These are phyloP conservation scores for Drosera capensis DNA, from an alignment of 148 eudicot species.

Conservation along the genomic window DNA sequence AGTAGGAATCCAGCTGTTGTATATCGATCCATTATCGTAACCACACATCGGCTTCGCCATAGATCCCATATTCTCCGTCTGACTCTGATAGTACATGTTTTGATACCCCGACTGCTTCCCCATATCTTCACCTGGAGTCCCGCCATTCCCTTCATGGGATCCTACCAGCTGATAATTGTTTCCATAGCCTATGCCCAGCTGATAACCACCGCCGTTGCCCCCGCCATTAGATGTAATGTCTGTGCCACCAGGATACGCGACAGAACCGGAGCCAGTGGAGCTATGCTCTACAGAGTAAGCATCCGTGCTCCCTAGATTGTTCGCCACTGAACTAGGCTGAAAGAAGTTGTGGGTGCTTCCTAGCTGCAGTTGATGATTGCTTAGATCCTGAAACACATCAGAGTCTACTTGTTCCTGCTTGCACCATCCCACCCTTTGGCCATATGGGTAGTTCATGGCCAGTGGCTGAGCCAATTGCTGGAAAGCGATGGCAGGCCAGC, in stretches of 20 bases:
- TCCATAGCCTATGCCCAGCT: slow-evolving; percentile 9
- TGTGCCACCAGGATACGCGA: too few species aligned
- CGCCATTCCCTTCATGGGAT: slow-evolving; percentile 16
- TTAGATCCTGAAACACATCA: slow-evolving; percentile 16
- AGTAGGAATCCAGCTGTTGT: slow-evolving; percentile 58
- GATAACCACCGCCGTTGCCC: slow-evolving; percentile 6
- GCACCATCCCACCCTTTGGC: neutral
- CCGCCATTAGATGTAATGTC: slow-evolving; percentile 10
- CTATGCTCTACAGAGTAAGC: slow-evolving; percentile 32
- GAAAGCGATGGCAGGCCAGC: neutral
- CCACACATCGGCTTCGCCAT: slow-evolving; percentile 13
- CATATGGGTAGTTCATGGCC: neutral
- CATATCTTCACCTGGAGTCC: slow-evolving; percentile 10
- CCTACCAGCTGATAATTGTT: slow-evolving; percentile 9
- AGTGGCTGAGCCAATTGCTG: neutral
- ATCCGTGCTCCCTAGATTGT: slow-evolving; percentile 44
- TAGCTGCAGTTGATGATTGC: neutral
- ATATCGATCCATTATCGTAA: slow-evolving; percentile 29
- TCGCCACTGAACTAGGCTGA: slow-evolving; percentile 10
- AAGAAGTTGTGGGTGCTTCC: slow-evolving; percentile 33
- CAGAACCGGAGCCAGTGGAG: slow-evolving; percentile 21
- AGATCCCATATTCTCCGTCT: slow-evolving; percentile 14
- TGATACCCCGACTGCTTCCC: slow-evolving; percentile 15
- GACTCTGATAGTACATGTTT: slow-evolving; percentile 32
- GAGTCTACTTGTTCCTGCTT: neutral